Percentiles rank a stretch among this genome's conserved stretches.
These are phyloP conservation scores for Colletotrichum godetiae DNA, from an alignment of 2,329 filamentous ascomycete species.

Conservation along the genomic window DNA sequence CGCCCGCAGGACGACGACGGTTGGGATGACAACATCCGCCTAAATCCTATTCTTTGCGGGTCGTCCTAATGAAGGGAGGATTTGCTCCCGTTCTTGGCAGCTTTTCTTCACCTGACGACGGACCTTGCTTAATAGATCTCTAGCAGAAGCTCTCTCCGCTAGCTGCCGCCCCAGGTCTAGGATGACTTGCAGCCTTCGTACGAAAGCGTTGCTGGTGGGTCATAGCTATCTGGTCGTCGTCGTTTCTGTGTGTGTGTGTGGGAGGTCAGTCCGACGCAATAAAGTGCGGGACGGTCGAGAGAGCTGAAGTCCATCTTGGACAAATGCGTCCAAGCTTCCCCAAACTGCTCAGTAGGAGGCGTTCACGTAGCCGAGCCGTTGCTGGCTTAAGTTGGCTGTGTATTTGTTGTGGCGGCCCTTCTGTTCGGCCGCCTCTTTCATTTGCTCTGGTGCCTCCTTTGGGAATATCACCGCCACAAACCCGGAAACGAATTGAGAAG, in stretches of 20 bases:
- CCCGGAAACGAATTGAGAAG: constrained; percentile 10
- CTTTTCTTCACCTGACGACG: too few species aligned
- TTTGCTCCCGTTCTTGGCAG: background rate
- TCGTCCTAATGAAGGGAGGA: background rate
- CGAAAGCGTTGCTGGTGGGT: constrained; percentile 15
- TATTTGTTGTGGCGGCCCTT: background rate
- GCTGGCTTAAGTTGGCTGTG: constrained; percentile 7
- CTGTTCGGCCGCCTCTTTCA: background rate
- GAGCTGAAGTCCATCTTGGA: constrained; percentile 21
- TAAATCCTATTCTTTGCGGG: background rate
- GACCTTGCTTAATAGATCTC: too few species aligned
- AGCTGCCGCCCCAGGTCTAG: background rate
- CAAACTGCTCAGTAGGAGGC: background rate
- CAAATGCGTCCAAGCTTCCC: background rate
- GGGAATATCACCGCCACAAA: background rate
- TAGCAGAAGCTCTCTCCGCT: background rate
- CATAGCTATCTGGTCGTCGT: background rate
- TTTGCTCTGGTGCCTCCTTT: background rate
- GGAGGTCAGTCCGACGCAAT: background rate
- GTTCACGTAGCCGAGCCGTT: constrained; percentile 9
- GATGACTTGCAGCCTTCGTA: background rate
- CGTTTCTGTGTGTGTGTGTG: too few species aligned
- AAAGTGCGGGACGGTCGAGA: background rate
- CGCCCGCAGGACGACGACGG: constrained; percentile 7
- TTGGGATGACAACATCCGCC: constrained; percentile 19